Percentiles rank a stretch among this genome's conserved stretches.
These are phyloP conservation scores for Melastoma candidum DNA, from an alignment of 441 rosid genomes.

Conservation along the genomic window DNA sequence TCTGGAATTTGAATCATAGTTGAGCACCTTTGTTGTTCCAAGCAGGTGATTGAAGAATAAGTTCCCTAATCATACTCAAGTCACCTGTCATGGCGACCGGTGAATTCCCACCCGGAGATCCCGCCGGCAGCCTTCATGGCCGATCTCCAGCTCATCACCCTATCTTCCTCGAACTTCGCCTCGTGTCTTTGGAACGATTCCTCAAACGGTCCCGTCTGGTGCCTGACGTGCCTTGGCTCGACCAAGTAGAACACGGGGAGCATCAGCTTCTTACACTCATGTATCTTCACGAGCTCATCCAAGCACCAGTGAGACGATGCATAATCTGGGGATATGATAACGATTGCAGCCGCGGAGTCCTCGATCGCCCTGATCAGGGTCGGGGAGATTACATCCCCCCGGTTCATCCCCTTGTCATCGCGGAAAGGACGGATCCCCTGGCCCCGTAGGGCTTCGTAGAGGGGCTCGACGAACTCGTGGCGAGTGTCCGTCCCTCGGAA, in stretches of 20 bases:
- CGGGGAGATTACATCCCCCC: slow-evolving; percentile 2
- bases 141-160: slow-evolving; percentile 21
- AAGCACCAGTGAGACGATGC: slow-evolving; percentile 21
- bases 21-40: not conserved
- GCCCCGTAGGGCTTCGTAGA: slow-evolving; percentile 19
- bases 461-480: slow-evolving; percentile 10
- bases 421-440: slow-evolving; percentile 26
- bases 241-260: slow-evolving; percentile 16
- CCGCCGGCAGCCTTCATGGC: slow-evolving; percentile 35
- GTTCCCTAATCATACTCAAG: not conserved
- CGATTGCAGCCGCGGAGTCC: slow-evolving; percentile 20
- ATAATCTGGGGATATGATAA: slow-evolving; percentile 27
- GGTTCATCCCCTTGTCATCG: slow-evolving; percentile 31
- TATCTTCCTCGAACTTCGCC: slow-evolving; percentile 10
- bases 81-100: not conserved
- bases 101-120: slow-evolving; percentile 6
- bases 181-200: slow-evolving; percentile 9
- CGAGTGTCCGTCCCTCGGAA: slow-evolving; percentile 51
- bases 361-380: not conserved
- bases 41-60: not conserved
- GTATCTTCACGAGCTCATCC: slow-evolving; percentile 17
- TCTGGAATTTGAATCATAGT: too few relatives aligned
- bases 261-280: slow-evolving; percentile 14
- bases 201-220: slow-evolving; percentile 10
- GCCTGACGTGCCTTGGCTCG: slow-evolving; percentile 11